Base-by-base conservation (phyloP, 192 early-diverging fungal species). In the Dissophora globulifera region DNA sequence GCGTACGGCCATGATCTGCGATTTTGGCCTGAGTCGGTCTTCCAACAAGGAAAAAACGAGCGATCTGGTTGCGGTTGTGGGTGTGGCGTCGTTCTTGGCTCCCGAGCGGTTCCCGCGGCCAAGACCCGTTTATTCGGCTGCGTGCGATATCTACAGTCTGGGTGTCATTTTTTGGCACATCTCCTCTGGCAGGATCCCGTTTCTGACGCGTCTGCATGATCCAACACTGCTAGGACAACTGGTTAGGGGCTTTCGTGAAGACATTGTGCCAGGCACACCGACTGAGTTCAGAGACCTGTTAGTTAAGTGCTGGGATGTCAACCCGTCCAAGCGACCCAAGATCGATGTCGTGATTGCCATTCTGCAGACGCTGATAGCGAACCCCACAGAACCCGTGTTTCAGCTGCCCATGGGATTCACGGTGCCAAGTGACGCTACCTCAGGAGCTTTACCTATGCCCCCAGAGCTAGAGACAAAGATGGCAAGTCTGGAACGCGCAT, bases 81-180 rank as follows among this genome's bases (percentile, higher is more conserved):
- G 72, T 19, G 72, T 76, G 29, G 72, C 72, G 0, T 76, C 72
- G 1, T 76, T 76, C 58, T 12, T 76, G 43, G 72, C 72, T 17
- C 72, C 72, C 4, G 72, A 76, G 40, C 42, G 72, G 1, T 76
- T 76, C 47, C 64, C 72, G 2, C 22, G 51, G 23, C 49, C 61
- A 11, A 38, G 72, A 42, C 72, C 72, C 16, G 54, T 76, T 7
- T 81, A 81, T 43, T 66, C 79, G 1, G 63, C 67, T 16, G 56
- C 71, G 2, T 76, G 71, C 20, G 80, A 83, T 35, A 62, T 83
- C 25, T 83, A 83, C 57, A 80, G 78, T 78, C 67, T 83, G 0
- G 81, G 66, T 1, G 70, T 80, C 32, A 76, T 83, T 12, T 78
- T 83, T 65, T 83, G 81, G 81, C 78, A 83, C 48, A 67, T 83